Percentiles rank a stretch among this genome's conserved stretches.
phyloP scores from a whole-genome alignment of 129 eudicot genomes.

The Lonicera japonica region DNA sequence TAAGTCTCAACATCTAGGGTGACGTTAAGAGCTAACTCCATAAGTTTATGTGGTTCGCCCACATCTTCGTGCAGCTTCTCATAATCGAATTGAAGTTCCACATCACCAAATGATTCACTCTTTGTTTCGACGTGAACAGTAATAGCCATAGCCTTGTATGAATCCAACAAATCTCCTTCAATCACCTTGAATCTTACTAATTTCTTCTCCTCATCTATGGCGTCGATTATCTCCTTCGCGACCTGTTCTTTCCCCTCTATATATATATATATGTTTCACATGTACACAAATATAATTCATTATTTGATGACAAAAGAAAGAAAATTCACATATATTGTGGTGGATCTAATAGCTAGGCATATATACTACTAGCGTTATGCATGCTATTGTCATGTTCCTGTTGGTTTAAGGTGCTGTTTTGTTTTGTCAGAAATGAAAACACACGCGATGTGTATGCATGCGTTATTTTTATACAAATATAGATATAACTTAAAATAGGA shows the following conservation, averaged over 20 bases:
- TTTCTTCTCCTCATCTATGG: conserved; percentile 42
- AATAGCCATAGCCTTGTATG: conserved; percentile 21
- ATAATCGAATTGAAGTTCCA: conserved; percentile 54
- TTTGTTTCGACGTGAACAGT: conserved; percentile 40
- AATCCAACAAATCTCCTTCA: conserved; percentile 39
- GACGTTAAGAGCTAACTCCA: conserved; percentile 30
- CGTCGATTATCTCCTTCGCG: conserved; percentile 32
- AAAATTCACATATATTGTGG: too few species aligned
- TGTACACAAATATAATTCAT: too few species aligned
- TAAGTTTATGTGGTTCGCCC: conserved; percentile 20
- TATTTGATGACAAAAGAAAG: too few species aligned
- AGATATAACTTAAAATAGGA: too few species aligned
- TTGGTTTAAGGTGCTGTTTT: too few species aligned
- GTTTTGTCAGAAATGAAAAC: too few species aligned
- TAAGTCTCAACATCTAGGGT: conserved; percentile 53
- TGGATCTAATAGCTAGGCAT: too few species aligned
- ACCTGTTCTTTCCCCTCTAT: conserved; percentile 35
- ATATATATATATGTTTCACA: background rate
- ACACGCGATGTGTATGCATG: too few species aligned
- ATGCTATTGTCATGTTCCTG: too few species aligned
- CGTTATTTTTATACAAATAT: too few species aligned
- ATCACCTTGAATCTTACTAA: conserved; percentile 24
- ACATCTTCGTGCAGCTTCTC: conserved; percentile 36
- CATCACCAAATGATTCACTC: conserved; percentile 32
- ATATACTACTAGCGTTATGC: too few species aligned